Base-by-base conservation (phyloP, 768 basidiomycete species). In the Hypsizygus marmoreus region DNA sequence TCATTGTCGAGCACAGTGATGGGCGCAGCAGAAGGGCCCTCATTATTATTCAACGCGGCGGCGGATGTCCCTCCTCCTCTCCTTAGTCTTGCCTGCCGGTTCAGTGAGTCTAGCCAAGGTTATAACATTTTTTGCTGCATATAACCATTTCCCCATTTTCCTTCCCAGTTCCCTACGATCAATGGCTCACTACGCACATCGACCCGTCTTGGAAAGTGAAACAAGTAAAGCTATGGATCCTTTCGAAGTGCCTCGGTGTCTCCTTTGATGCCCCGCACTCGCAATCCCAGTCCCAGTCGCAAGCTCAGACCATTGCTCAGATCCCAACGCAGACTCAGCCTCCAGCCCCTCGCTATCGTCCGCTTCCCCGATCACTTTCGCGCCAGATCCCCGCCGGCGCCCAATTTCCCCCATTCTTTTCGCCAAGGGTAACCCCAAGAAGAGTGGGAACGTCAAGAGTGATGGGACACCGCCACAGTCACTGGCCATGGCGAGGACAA, bases 171-270 rank as follows among this genome's bases (percentile, higher is more conserved):
- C 78, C 82, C 0, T 77, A 81, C 54, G 88, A 90, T 62, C 86
- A 87, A 65, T 90, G 87, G 86, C 68, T 88, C 35, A 68, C 82
- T n/a, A 86, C 86, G 10, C 83, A 85, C 57, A 59, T 86, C 58
- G 77, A 82, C 47, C 70, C 79, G 3, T 53, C 66, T 23, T 85
- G 79, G 77, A 81, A 80, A 54, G 71, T 88, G 30, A 73, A 72
- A 12, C 75, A 85, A 23, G 68, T 84, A 24, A 90, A 89, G 53
- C 71, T 74, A 24, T 80, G 77, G 71, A 64, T 88, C 19, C 73
- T 88, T 32, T 64, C 77, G 1, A 85, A 79, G 54, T 81, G 79
- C 53, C 66, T 78, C 25, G 44, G 52, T 57, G 72, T 61, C 38
- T 65, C 50, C 40, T 69, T 68, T 34, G 63, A 67, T 24, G 30